Evolutionary conservation across 2,329 filamentous ascomycete genomes (phyloP), one percentile per base, ranked within the genome.

Genomic region (Alternaria ventricosa): DNA sequence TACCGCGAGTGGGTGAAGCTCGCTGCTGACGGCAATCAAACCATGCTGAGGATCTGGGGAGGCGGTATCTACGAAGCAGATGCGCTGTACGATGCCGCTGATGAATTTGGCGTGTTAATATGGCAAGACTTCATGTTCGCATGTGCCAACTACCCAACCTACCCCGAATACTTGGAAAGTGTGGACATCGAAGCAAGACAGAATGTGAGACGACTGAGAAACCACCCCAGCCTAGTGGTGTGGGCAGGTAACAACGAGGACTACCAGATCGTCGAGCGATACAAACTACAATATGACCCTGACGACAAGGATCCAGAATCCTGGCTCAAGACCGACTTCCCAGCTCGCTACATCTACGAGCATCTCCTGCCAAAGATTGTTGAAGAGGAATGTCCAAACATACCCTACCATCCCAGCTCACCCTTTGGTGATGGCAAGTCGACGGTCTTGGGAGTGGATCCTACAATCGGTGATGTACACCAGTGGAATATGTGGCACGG

Each of bases 401-500:
- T 86, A 8, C 90, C 90, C 1, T 90, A 89, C 74, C 93, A 96
- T 73, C 92, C 90, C 20, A 94, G 94, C 50, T 94, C 92, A 41
- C 95, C 94, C 23, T 97, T 92, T 86, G 92, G 93, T 47, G 86
- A 88, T 60, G 94, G 93, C 5, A 93, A 91, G 0, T 87, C 85
- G 0, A 93, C 61, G 2, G 65, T 66, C 8, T 27, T 69, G 12
- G 63, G 59, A 23, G 64, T 69, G 8, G 67, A 97, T 77, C 87
- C 90, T 1, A 96, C 91, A 0, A 87, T 94, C 3, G 94, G 94
- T 53, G 94, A 97, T 75, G 89, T 97, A 71, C 95, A 97, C 76
- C 94, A 97, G 79, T 97, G 94, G 94, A 97, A 97, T 75, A 87
- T 97, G 11, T 97, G 94, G 94, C 94, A 97, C 75, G 94, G 94